These are phyloP conservation scores for Lepidium didymum DNA, from an alignment of 345 rosid genomes.

Conservation along the genomic window DNA sequence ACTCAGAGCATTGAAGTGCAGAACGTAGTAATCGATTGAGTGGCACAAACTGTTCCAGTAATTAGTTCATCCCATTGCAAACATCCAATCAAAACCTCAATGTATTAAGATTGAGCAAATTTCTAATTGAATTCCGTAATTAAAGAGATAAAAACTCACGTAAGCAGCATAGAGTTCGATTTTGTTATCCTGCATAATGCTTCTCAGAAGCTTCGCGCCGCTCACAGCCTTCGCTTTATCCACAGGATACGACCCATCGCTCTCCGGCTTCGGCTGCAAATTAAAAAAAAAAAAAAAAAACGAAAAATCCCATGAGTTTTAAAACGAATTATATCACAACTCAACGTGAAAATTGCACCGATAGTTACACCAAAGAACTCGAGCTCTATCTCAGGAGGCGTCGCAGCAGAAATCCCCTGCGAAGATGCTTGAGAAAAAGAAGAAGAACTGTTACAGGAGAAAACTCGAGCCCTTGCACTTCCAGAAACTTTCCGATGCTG, in stretches of 20 bases:
- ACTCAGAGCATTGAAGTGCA: background rate
- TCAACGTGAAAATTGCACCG: conserved; percentile 1
- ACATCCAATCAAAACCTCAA: background rate
- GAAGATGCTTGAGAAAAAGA: conserved; percentile 27
- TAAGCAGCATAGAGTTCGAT: conserved; percentile 80
- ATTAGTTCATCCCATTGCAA: background rate
- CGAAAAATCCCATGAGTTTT: background rate
- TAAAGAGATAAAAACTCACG: conserved; percentile 37
- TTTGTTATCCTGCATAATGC: conserved; percentile 70
- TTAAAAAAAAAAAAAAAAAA: background rate
- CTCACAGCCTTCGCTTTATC: conserved; percentile 58
- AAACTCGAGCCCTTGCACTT: conserved; percentile 9
- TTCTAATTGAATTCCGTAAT: background rate
- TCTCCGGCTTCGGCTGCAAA: conserved; percentile 57
- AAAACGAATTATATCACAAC: background rate
- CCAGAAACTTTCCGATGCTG: background rate
- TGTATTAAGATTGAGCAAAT: background rate
- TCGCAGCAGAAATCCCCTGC: conserved; percentile 14
- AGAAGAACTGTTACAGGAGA: conserved; percentile 26
- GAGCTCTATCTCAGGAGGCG: conserved; percentile 64
- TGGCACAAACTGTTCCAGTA: background rate
- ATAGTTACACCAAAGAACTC: conserved; percentile 60
- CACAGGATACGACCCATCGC: conserved; percentile 57
- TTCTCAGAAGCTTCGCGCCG: conserved; percentile 78
- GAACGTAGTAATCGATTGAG: background rate